Conservation (phyloP, 768 basidiomycete genomes). For the Mycena olivaceomarginata region DNA sequence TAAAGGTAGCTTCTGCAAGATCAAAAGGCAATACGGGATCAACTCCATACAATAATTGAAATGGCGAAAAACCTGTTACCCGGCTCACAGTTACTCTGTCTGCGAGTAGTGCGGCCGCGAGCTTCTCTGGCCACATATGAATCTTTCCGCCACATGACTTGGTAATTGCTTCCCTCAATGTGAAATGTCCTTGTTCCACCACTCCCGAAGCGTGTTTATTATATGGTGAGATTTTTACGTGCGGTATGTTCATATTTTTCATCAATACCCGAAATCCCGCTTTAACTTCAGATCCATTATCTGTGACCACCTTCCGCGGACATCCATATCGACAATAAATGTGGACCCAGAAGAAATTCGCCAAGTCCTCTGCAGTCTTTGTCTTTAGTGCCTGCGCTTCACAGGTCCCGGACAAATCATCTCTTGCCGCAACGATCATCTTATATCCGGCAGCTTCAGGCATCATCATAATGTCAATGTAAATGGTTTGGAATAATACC, state of each 20-base stretch:
- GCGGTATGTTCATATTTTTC: background rate
- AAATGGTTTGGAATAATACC: conserved; percentile 31
- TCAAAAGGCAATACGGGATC: conserved; percentile 9
- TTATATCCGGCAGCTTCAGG: conserved; percentile 27
- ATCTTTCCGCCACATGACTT: no score
- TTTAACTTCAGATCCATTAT: conserved; percentile 50
- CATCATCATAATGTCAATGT: conserved; percentile 55
- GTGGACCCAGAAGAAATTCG: conserved; percentile 53
- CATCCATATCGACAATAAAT: no score
- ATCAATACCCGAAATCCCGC: conserved; percentile 44
- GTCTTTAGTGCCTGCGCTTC: conserved; percentile 51
- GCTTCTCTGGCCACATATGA: conserved; percentile 47
- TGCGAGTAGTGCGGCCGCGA: conserved; percentile 49
- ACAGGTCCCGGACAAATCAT: conserved; percentile 53
- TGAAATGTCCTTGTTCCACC: no score
- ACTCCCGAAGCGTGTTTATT: no score
- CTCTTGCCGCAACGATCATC: conserved; percentile 23
- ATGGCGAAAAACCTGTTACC: conserved; percentile 48
- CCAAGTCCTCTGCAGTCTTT: conserved; percentile 39
- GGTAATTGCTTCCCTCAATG: no score
- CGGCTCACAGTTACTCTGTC: conserved; percentile 46
- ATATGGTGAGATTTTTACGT: no score
- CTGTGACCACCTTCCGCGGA: no score
- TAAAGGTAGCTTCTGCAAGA: background rate
- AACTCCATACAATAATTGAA: conserved; percentile 17